Percentiles rank a stretch among this genome's conserved stretches.
phyloP scores from a whole-genome alignment of 2,329 filamentous ascomycete genomes.

The Aureobasidium lini region DNA sequence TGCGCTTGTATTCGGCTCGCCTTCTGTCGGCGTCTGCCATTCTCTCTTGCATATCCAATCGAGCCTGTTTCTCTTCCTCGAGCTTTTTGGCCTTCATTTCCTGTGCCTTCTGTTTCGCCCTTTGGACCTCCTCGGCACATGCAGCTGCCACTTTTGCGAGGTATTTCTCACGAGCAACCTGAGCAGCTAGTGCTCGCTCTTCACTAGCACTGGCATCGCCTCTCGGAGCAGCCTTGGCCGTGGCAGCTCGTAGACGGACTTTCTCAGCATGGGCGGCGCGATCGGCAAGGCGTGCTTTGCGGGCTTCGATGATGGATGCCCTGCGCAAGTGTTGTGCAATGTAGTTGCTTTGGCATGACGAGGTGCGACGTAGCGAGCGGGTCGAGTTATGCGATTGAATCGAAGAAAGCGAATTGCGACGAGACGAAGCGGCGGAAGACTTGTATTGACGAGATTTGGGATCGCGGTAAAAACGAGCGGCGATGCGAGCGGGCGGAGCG shows the following conservation, averaged over 20 bases:
- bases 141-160: slow-evolving; percentile 72
- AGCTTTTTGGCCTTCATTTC: slow-evolving; percentile 74
- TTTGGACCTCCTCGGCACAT: slow-evolving; percentile 75
- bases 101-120: slow-evolving; percentile 75
- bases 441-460: slow-evolving; percentile 60
- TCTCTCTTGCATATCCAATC: slow-evolving; percentile 70
- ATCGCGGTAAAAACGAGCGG: slow-evolving; percentile 66
- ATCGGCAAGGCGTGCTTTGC: slow-evolving; percentile 71
- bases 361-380: slow-evolving; percentile 42
- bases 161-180: slow-evolving; percentile 71
- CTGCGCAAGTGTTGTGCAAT: slow-evolving; percentile 72
- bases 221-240: slow-evolving; percentile 63
- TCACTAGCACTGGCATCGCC: slow-evolving; percentile 55
- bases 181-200: slow-evolving; percentile 68
- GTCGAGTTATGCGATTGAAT: slow-evolving; percentile 63
- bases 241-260: slow-evolving; percentile 66
- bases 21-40: slow-evolving; percentile 69
- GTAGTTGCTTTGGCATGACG: slow-evolving; percentile 64
- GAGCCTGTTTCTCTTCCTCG: slow-evolving; percentile 61
- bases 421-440: slow-evolving; percentile 69
- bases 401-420: slow-evolving; percentile 72
- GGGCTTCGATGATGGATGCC: slow-evolving; percentile 71
- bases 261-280: slow-evolving; percentile 77
- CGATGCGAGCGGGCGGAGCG: slow-evolving; percentile 67
- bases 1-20: slow-evolving; percentile 48